Evolutionary conservation across 441 rosid genomes (phyloP), one percentile per base, ranked within the genome.

Genomic region (Pelargonium citronellum): DNA sequence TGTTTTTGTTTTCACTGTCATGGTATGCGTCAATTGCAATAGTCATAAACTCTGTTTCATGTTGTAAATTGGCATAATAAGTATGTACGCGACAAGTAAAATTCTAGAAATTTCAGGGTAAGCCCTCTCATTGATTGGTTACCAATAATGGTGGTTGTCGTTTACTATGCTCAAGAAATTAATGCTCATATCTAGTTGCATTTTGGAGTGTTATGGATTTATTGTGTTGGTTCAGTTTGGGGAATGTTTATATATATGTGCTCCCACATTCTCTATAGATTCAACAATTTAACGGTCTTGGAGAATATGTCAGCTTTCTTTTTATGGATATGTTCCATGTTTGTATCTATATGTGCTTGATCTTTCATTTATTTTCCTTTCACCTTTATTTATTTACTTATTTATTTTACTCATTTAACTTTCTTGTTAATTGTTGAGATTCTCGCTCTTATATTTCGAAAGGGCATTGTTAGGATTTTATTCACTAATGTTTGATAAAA

Each of bases 301-400:
- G 64, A 60, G 13, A 58, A 58, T 58, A 17, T 20, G 20, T 58
- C 27, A 58, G 30, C 2, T 43, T 43, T 43, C 9, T 58, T 58
- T 7, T 46, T 58, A 58, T 19, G 13, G 10, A 20, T 20, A 9
- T 19, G 17, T 60, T 60, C 64, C n/a, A 20, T 60, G 34, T 9
- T 16, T 20, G 34, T 57, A 10, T 60, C 9, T 53, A 30, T 20
- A 60, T 20, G 34, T 20, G 64, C 20, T 46, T 22, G 64, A 10
- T 60, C 64, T 60, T 60, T 60, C 34, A 19, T 22, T 60, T 22
- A 58, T 9, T 60, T 60, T 60, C n/a, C 64, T 60, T 60, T 20
- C 30, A 30, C 27, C 24, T 17, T 57, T 57, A 17, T 57, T 17
- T 12, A 17, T 57, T 17, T 12, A 49, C n/a, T 15, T 57, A 16